A percentile compares a stretch with the other conserved stretches of the same genome.
These are phyloP conservation scores for Penicillium atrosanguineum DNA, from an alignment of 495 filamentous ascomycete genomes.

Conservation along the genomic window DNA sequence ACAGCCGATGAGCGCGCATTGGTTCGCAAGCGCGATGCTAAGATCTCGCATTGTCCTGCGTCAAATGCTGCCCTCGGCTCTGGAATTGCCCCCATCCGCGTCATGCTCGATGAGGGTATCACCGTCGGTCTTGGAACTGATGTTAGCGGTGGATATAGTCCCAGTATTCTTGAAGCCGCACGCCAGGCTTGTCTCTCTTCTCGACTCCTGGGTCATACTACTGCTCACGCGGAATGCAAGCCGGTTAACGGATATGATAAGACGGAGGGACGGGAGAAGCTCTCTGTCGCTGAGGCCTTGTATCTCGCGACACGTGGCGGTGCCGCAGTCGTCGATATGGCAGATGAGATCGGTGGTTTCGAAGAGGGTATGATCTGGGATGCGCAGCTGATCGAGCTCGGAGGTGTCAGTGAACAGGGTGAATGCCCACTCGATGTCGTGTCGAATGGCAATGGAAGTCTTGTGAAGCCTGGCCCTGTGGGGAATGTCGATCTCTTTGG, in stretches of 20 bases:
- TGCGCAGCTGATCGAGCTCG: conserved; percentile 72
- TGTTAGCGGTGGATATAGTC: conserved; percentile 79
- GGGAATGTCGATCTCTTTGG: conserved; percentile 73
- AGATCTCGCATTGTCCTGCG: conserved; percentile 82
- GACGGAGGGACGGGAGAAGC: conserved; percentile 41
- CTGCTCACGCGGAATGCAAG: neutral
- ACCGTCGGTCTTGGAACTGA: conserved; percentile 86
- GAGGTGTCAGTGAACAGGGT: conserved; percentile 23
- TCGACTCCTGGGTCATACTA: conserved; percentile 38
- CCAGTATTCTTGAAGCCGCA: conserved; percentile 74
- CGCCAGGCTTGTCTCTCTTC: conserved; percentile 75
- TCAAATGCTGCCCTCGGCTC: conserved; percentile 77
- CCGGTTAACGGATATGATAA: conserved; percentile 9
- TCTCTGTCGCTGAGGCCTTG: conserved; percentile 82
- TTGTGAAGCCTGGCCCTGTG: conserved; percentile 17
- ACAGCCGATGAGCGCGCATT: conserved; percentile 58
- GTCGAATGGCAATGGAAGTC: neutral
- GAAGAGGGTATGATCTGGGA: conserved; percentile 88
- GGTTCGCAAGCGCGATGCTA: conserved; percentile 56
- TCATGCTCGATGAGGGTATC: conserved; percentile 70
- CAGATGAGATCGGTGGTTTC: conserved; percentile 68
- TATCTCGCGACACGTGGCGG: conserved; percentile 83
- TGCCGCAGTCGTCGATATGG: conserved; percentile 71
- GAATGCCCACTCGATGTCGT: conserved; percentile 9
- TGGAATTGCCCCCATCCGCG: conserved; percentile 69